These are phyloP conservation scores for Iodosphaeria phyllophila DNA, from an alignment of 2,329 filamentous ascomycete genomes.

Conservation along the genomic window DNA sequence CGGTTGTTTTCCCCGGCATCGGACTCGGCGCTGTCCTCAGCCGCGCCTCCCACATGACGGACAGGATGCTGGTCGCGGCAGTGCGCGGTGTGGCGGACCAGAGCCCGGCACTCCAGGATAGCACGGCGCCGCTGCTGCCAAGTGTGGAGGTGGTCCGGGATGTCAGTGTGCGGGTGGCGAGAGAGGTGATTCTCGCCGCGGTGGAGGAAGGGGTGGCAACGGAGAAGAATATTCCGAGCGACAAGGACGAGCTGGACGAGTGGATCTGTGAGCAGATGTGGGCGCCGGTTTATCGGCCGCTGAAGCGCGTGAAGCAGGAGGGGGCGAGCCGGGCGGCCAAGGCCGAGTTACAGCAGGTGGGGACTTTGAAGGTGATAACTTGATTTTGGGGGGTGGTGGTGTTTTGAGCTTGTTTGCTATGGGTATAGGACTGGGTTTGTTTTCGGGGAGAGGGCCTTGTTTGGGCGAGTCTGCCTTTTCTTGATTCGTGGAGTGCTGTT, in stretches of 20 bases:
- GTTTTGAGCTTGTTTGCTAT: too few relatives aligned
- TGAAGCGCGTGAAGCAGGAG: conserved; percentile 34
- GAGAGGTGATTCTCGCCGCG: conserved; percentile 54
- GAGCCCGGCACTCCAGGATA: conserved; percentile 48
- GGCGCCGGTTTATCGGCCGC: conserved; percentile 47
- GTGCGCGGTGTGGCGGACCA: conserved; percentile 52
- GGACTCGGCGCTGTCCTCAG: conserved; percentile 62
- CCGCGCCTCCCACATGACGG: conserved; percentile 46
- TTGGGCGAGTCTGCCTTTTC: too few relatives aligned
- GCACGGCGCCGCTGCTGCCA: conserved; percentile 49
- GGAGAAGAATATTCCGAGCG: conserved; percentile 41
- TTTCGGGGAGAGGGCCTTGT: too few relatives aligned
- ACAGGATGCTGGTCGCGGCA: conserved; percentile 68
- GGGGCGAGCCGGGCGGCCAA: conserved; percentile 37
- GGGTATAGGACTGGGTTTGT: too few relatives aligned
- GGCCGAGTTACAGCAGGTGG: conserved; percentile 34
- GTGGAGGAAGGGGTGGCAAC: conserved; percentile 50
- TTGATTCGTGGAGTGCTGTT: too few relatives aligned
- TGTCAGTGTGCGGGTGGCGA: conserved; percentile 62
- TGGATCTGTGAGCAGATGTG: conserved; percentile 74
- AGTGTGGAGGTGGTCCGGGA: conserved; percentile 57
- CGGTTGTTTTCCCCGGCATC: conserved; percentile 69
- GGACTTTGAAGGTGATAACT: conserved; percentile 16
- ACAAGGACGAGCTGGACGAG: conserved; percentile 36
- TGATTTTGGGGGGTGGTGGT: too few relatives aligned